Evolutionary conservation across 139 green algal species (phyloP), one percentile per base, ranked within the genome.

Genomic region (Chlamydomonas urium): DNA sequence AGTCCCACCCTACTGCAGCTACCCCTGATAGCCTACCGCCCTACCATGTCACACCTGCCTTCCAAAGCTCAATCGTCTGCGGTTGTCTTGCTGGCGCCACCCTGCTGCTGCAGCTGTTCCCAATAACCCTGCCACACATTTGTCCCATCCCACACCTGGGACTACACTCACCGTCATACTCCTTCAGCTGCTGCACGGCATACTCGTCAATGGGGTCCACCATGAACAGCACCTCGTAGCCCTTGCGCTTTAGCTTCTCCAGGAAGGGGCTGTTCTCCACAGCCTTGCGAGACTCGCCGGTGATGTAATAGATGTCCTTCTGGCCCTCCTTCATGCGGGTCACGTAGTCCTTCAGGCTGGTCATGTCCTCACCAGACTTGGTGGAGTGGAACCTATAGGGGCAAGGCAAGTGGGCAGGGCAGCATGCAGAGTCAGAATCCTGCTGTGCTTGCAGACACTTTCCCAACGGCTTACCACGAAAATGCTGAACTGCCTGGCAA

Each of bases 291-390:
- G 68, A 87, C 84, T 99, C 96, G 58, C 96, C 85, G 24, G 96
- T 99, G 87, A 99, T 99, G 93, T 98, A 99, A 90, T 98, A 99
- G 84, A 99, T 98, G 81, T 84, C 75, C 66, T 92, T 91, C 92
- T 99, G 96, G 38, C 80, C 84, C 87, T 99, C 82, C 93, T 98
- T 98, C 96, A 99, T 99, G 76, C 96, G 92, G 32, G 96, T 99
- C 1, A 98, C 94, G 79, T 99, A 99, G 86, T 99, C 96, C 88
- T 99, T 98, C 29, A 99, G 81, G 75, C 75, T 92, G 38, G 96
- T 99, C 79, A 92, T 79, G 84, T 99, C 96, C 72, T 99, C 96
- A 61, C 96, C 94, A 42, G 80, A 93, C 91, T 99, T 99, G 87
- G 94, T 98, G 74, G 89, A 97, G 86, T 96, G 81, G 79, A 90